Percentiles rank a stretch among this genome's conserved stretches.
phyloP scores from a whole-genome alignment of 495 filamentous ascomycete species.

The Penicillium argentinense region DNA sequence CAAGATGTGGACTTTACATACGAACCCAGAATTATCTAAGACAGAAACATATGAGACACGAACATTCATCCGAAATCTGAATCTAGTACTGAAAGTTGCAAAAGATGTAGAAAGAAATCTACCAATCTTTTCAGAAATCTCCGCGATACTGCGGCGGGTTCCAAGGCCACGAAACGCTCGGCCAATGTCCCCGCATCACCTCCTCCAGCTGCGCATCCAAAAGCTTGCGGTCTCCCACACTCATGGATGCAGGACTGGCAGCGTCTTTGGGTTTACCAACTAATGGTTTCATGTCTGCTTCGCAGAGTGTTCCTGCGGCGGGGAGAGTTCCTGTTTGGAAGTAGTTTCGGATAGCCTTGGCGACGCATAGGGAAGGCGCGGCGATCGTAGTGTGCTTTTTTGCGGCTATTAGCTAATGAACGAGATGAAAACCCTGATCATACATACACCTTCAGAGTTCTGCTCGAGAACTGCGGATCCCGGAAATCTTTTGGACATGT shows the following conservation, averaged over 20 bases:
- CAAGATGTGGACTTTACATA: too few species aligned
- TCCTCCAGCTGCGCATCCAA: constrained; percentile 24
- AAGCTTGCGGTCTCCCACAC: constrained; percentile 16
- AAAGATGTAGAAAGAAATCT: too few species aligned
- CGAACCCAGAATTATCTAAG: too few species aligned
- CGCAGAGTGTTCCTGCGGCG: constrained; percentile 38
- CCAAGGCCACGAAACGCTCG: not conserved
- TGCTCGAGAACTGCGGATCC: constrained; percentile 53
- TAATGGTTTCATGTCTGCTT: constrained; percentile 35
- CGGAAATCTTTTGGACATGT: constrained; percentile 50
- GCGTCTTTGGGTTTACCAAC: constrained; percentile 13
- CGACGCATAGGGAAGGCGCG: constrained; percentile 49
- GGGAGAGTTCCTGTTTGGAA: constrained; percentile 51
- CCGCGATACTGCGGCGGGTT: too few species aligned
- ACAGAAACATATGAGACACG: too few species aligned
- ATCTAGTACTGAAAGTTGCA: too few species aligned
- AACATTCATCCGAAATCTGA: too few species aligned
- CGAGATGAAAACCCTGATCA: not conserved
- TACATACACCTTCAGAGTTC: constrained; percentile 55
- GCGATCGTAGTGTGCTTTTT: constrained; percentile 47
- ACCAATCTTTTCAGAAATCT: too few species aligned
- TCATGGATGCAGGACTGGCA: constrained; percentile 1
- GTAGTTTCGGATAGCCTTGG: constrained; percentile 42
- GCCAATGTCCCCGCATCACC: constrained; percentile 11
- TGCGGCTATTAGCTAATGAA: not conserved